Percentiles rank a stretch among this genome's conserved stretches.
Evolutionary conservation across 2,329 filamentous ascomycete species (phyloP).

Genomic region (Hansfordia pulvinata): DNA sequence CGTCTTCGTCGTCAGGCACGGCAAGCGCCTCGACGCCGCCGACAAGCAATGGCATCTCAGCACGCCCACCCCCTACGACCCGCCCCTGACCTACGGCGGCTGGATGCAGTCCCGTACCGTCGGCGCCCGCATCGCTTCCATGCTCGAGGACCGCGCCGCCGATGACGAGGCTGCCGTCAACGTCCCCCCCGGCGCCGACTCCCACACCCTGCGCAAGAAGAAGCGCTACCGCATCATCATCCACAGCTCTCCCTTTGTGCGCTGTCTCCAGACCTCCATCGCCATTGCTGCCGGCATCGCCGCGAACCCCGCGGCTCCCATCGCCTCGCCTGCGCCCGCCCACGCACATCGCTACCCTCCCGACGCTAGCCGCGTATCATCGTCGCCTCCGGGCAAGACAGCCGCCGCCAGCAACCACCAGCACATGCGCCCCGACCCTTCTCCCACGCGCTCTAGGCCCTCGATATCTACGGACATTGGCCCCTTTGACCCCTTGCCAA

Average conservation of each 20-base stretch:
- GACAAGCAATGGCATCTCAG: constrained; percentile 92
- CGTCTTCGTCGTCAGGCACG: constrained; percentile 54
- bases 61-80: constrained; percentile 88
- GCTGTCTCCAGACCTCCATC: constrained; percentile 86
- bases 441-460: constrained; percentile 7
- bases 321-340: constrained; percentile 8
- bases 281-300: constrained; percentile 78
- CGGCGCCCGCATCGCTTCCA: constrained; percentile 69
- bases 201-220: constrained; percentile 24
- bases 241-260: constrained; percentile 85
- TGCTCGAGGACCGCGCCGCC: constrained; percentile 41
- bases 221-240: constrained; percentile 67
- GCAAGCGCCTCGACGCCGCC: constrained; percentile 83
- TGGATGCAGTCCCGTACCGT: constrained; percentile 79
- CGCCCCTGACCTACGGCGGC: constrained; percentile 86
- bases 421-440: constrained; percentile 7
- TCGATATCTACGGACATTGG: constrained; percentile 7
- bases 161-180: constrained; percentile 22
- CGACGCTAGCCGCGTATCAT: not conserved
- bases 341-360: constrained; percentile 14
- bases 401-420: constrained; percentile 8
- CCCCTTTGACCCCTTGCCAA: constrained; percentile 9
- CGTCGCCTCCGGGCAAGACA: no score
- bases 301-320: constrained; percentile 33
- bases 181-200: constrained; percentile 8